Evolutionary conservation across 495 filamentous ascomycete genomes (phyloP).

Genomic region (Xeromyces bisporus): DNA sequence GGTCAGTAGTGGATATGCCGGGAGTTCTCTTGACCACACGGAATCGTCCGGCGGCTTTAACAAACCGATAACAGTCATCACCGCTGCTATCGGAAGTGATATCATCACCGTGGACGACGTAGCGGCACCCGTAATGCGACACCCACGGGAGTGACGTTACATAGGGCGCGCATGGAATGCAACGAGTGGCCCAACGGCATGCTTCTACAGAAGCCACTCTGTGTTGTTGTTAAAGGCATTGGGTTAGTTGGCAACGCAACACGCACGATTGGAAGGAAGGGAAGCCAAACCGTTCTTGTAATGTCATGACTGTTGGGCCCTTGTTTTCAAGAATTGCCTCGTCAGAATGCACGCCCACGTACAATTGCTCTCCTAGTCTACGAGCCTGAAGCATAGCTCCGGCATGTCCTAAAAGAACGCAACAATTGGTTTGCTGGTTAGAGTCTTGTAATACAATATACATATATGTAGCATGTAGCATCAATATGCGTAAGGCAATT

Average conservation of each 20-base stretch:
- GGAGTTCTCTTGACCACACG: constrained; percentile 91
- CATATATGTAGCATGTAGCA: too few relatives aligned
- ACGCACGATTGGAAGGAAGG: neutral
- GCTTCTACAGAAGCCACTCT: constrained; percentile 74
- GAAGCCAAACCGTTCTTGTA: constrained; percentile 56
- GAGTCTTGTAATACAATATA: neutral
- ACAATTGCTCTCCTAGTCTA: constrained; percentile 65
- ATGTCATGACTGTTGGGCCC: constrained; percentile 91
- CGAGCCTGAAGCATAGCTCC: constrained; percentile 93
- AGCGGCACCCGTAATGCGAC: constrained; percentile 79
- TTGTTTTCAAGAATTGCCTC: constrained; percentile 92
- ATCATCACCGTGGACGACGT: constrained; percentile 84
- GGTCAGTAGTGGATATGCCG: constrained; percentile 89
- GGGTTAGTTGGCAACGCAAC: neutral
- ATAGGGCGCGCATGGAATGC: constrained; percentile 78
- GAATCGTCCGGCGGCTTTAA: constrained; percentile 83
- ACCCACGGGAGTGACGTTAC: constrained; percentile 91
- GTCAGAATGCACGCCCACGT: constrained; percentile 88
- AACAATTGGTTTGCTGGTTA: neutral
- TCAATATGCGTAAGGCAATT: too few relatives aligned
- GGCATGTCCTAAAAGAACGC: constrained; percentile 52
- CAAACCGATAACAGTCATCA: constrained; percentile 92
- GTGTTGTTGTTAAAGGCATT: constrained; percentile 15
- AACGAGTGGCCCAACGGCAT: constrained; percentile 80
- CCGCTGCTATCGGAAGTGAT: constrained; percentile 72